These are phyloP conservation scores for Entophlyctis helioformis DNA, from an alignment of 192 early-diverging fungal genomes.

Conservation along the genomic window DNA sequence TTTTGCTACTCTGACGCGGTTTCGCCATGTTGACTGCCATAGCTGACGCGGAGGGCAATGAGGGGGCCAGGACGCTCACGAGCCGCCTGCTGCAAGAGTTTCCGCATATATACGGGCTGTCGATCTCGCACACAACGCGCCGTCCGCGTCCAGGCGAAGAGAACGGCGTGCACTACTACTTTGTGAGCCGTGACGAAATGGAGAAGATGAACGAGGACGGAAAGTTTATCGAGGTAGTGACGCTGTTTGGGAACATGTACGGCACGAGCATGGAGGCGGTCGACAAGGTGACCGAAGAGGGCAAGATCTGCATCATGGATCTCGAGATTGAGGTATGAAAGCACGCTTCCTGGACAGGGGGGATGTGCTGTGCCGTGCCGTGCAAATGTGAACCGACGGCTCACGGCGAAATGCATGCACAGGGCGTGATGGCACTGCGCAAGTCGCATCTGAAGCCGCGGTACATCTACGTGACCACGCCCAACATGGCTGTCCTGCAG, in stretches of 20 bases:
- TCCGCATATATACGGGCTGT: constrained; percentile 32
- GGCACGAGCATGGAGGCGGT: constrained; percentile 32
- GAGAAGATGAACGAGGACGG: constrained; percentile 24
- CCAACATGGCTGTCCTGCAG: constrained; percentile 28
- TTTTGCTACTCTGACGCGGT: too few relatives aligned
- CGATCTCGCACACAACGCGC: constrained; percentile 45
- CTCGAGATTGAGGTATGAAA: too few relatives aligned
- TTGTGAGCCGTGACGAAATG: constrained; percentile 29
- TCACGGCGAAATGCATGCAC: too few relatives aligned
- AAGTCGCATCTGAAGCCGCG: constrained; percentile 30
- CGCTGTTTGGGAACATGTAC: constrained; percentile 44
- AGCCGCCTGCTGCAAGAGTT: constrained; percentile 19
- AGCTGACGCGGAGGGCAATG: too few relatives aligned
- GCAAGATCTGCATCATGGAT: constrained; percentile 46
- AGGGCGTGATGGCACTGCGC: constrained; percentile 37
- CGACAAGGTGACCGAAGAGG: constrained; percentile 33
- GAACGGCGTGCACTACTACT: constrained; percentile 42
- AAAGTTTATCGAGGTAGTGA: constrained; percentile 36
- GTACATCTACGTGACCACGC: constrained; percentile 33
- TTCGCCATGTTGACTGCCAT: too few relatives aligned
- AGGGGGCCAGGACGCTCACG: constrained; percentile 20
- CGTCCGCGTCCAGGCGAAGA: constrained; percentile 39
- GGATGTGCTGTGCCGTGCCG: too few relatives aligned
- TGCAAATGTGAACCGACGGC: too few relatives aligned
- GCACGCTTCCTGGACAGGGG: too few relatives aligned